Conservation (phyloP, 1,284 basidiomycete genomes). For the Apiotrichum brassicae region DNA sequence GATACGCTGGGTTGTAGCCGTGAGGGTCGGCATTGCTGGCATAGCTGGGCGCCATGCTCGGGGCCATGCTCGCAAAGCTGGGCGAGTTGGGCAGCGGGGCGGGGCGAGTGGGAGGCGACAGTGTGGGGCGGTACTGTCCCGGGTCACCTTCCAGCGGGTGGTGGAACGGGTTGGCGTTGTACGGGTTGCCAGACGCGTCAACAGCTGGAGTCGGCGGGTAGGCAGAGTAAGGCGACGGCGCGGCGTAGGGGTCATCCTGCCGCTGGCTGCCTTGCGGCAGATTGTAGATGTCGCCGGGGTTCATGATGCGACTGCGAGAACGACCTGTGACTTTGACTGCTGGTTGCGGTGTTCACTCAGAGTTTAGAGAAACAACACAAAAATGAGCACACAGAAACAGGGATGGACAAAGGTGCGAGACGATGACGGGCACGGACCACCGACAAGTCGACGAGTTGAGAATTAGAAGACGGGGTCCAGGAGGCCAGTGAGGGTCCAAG, state of each 20-base stretch:
- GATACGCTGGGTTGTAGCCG: neutral
- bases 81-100: conserved; percentile 2
- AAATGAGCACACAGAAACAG: too few relatives aligned
- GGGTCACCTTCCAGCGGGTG: conserved; percentile 3
- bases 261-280: conserved; percentile 6
- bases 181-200: neutral
- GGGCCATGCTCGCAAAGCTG: neutral
- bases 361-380: too few relatives aligned
- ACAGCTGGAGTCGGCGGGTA: neutral
- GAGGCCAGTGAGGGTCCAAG: too few relatives aligned
- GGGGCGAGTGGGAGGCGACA: neutral
- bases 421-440: too few relatives aligned
- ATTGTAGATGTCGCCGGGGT: conserved; percentile 11
- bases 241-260: conserved; percentile 2
- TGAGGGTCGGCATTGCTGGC: conserved; percentile 27
- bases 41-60: conserved; percentile 1
- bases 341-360: too few relatives aligned
- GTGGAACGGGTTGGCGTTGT: conserved; percentile 8
- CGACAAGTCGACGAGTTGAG: too few relatives aligned
- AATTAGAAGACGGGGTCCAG: too few relatives aligned
- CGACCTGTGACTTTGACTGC: too few relatives aligned
- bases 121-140: neutral
- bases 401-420: too few relatives aligned
- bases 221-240: conserved; percentile 1
- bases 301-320: conserved; percentile 1